A percentile compares a stretch with the other conserved stretches of the same genome.
phyloP scores from a whole-genome alignment of 1,284 basidiomycete genomes.

The Microbotryum saponariae region DNA sequence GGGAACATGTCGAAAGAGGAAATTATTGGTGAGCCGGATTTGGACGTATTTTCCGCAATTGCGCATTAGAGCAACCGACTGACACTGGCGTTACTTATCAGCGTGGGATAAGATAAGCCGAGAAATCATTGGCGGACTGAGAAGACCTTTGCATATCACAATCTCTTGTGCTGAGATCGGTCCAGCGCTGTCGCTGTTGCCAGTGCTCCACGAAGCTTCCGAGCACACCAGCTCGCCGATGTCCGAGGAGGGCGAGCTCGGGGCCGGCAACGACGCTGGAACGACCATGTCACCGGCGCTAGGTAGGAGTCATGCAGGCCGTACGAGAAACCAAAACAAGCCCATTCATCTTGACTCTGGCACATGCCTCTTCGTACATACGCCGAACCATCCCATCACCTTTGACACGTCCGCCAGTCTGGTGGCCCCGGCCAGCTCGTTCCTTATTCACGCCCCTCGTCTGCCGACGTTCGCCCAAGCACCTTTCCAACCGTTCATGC shows the following conservation, averaged over 20 bases:
- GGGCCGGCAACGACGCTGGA: neutral
- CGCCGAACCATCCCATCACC: constrained; percentile 24
- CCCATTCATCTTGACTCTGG: constrained; percentile 14
- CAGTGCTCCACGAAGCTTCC: neutral
- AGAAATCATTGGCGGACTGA: constrained; percentile 1
- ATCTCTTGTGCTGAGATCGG: neutral
- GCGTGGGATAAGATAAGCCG: constrained; percentile 56
- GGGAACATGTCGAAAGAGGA: constrained; percentile 50
- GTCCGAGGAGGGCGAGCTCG: neutral
- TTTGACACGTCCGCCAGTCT: constrained; percentile 4
- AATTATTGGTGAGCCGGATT: constrained; percentile 53
- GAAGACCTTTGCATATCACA: constrained; percentile 23
- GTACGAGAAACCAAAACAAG: neutral
- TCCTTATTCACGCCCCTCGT: constrained; percentile 21
- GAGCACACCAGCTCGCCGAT: constrained; percentile 13
- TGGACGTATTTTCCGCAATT: neutral
- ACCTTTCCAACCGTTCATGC: neutral
- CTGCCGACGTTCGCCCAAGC: constrained; percentile 16
- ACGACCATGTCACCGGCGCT: neutral
- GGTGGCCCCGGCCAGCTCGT: constrained; percentile 23
- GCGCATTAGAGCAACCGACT: constrained; percentile 5
- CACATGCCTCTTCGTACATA: constrained; percentile 16
- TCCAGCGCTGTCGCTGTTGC: constrained; percentile 3
- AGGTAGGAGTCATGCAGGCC: neutral
- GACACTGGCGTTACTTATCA: constrained; percentile 39